These are phyloP conservation scores for Tuber indicum DNA, from an alignment of 495 filamentous ascomycete genomes.

Conservation along the genomic window DNA sequence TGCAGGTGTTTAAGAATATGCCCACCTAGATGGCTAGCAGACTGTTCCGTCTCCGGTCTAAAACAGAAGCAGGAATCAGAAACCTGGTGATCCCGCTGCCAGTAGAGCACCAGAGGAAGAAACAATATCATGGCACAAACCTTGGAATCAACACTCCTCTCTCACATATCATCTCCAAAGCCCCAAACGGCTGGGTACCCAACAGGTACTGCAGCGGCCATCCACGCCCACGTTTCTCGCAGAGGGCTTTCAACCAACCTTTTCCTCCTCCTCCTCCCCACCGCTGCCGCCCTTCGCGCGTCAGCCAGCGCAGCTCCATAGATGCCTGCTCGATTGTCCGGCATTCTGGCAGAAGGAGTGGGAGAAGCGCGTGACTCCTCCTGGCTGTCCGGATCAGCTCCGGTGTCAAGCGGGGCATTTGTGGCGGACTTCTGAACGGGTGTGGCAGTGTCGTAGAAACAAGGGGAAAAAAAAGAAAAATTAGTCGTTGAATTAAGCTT, in stretches of 20 bases:
- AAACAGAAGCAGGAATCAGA: background rate
- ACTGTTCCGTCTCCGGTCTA: conserved; percentile 66
- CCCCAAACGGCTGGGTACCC: conserved; percentile 80
- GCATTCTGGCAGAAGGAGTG: conserved; percentile 62
- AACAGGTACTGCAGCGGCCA: conserved; percentile 84
- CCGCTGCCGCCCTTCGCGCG: conserved; percentile 51
- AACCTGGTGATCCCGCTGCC: background rate
- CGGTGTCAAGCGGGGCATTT: conserved; percentile 71
- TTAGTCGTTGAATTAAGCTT: background rate
- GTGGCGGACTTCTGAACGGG: conserved; percentile 2
- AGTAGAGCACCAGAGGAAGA: background rate
- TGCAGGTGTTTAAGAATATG: conserved; percentile 42
- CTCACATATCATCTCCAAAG: conserved; percentile 67
- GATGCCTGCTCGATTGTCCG: conserved; percentile 59
- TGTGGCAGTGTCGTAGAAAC: background rate
- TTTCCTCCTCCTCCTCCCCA: conserved; percentile 3
- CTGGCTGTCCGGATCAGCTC: conserved; percentile 54
- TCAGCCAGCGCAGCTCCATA: conserved; percentile 82
- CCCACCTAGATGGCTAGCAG: conserved; percentile 53
- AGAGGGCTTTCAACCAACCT: conserved; percentile 48
- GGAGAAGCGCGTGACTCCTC: conserved; percentile 54
- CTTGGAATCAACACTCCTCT: conserved; percentile 79
- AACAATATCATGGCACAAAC: conserved; percentile 42
- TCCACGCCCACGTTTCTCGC: conserved; percentile 55
- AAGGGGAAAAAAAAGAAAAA: background rate